Conservation (phyloP, 1,284 basidiomycete species). For the Sanghuangporus sanghuang region DNA sequence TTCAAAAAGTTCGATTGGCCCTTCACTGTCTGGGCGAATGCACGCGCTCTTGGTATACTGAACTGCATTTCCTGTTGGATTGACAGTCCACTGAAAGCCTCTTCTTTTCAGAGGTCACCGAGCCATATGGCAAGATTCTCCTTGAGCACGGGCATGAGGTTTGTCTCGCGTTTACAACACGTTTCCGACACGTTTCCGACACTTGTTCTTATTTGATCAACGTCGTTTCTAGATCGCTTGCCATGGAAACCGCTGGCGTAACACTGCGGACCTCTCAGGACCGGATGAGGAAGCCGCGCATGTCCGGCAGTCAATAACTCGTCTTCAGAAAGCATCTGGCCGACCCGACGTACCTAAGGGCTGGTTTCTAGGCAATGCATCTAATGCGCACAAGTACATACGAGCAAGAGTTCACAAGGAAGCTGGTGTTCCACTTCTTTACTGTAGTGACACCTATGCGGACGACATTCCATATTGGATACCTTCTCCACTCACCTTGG, state of each 20-base stretch:
- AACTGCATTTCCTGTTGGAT: slow-evolving; percentile 25
- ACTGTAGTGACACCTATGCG: slow-evolving; percentile 25
- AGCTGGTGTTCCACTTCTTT: slow-evolving; percentile 21
- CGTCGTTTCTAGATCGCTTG: neutral
- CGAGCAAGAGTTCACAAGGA: slow-evolving; percentile 21
- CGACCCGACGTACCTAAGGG: slow-evolving; percentile 1
- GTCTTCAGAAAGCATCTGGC: neutral
- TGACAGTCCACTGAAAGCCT: slow-evolving; percentile 29
- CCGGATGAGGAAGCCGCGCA: neutral
- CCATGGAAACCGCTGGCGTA: slow-evolving; percentile 1
- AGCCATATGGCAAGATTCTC: neutral
- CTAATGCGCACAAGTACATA: slow-evolving; percentile 19
- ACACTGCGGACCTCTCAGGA: slow-evolving; percentile 1
- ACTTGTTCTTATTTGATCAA: neutral
- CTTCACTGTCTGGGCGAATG: slow-evolving; percentile 31
- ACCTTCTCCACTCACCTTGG: slow-evolving; percentile 18
- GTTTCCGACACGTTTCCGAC: too few relatives aligned
- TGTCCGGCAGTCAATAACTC: slow-evolving; percentile 22
- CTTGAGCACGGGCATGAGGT: neutral
- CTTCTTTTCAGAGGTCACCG: slow-evolving; percentile 30
- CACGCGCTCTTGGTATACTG: slow-evolving; percentile 30
- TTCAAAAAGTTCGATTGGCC: slow-evolving; percentile 27
- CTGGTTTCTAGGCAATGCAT: slow-evolving; percentile 18
- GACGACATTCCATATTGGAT: slow-evolving; percentile 37
- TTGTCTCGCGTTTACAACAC: neutral